Percentiles rank a stretch among this genome's conserved stretches.
Conservation (phyloP, 345 rosid genomes). For the Murraya paniculata region DNA sequence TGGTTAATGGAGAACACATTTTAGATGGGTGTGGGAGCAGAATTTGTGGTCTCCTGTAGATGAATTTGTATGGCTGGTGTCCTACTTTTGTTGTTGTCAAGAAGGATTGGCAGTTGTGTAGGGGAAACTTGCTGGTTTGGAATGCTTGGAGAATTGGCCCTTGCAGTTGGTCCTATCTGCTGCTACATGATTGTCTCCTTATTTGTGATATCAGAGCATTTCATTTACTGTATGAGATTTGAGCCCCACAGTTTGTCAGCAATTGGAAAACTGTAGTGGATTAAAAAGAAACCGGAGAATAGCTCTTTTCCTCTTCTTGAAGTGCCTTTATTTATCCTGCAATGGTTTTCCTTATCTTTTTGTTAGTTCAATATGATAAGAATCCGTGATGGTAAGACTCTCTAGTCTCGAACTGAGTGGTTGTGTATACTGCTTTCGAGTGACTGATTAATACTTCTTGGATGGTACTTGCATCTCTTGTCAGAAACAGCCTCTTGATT, state of each 20-base stretch:
- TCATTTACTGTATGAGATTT: slow-evolving; percentile 14
- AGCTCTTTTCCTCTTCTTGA: slow-evolving; percentile 12
- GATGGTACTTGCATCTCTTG: background rate
- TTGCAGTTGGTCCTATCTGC: slow-evolving; percentile 1
- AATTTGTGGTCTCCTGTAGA: background rate
- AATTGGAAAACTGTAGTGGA: slow-evolving; percentile 8
- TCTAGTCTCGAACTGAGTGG: background rate
- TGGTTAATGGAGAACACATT: background rate
- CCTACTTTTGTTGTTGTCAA: background rate
- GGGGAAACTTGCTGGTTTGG: slow-evolving; percentile 6
- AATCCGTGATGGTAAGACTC: slow-evolving; percentile 31
- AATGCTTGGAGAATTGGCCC: slow-evolving; percentile 3
- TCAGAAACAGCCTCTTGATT: slow-evolving; percentile 8
- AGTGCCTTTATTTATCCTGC: slow-evolving; percentile 15
- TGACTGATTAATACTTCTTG: background rate
- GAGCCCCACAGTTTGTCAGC: slow-evolving; percentile 21
- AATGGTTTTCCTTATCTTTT: slow-evolving; percentile 36
- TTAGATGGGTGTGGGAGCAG: slow-evolving; percentile 16
- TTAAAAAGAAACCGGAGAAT: slow-evolving; percentile 15
- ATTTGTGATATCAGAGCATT: slow-evolving; percentile 5
- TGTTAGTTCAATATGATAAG: slow-evolving; percentile 26
- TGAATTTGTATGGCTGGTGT: slow-evolving; percentile 4
- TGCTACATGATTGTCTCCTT: slow-evolving; percentile 10
- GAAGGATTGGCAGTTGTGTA: slow-evolving; percentile 11
- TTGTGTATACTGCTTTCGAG: background rate